These are phyloP conservation scores for Nitzschia putrida DNA, from an alignment of 108 stramenopile species.

Conservation along the genomic window DNA sequence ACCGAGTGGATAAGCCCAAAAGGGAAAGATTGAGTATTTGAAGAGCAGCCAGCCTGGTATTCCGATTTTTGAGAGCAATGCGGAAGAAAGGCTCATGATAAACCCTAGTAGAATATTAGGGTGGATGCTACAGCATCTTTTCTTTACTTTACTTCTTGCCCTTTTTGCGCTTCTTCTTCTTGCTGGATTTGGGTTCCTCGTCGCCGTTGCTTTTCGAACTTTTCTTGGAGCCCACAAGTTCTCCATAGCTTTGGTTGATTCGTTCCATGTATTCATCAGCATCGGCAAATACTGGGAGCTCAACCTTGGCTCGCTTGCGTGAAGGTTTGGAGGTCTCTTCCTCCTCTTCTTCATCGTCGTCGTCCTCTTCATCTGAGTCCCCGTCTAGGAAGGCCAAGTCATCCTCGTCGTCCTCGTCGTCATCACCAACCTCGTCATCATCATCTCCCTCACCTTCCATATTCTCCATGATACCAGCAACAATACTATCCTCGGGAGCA, in stretches of 20 bases:
- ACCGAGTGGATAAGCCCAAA: too few species aligned
- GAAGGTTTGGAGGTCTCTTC: background rate
- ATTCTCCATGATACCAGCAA: background rate
- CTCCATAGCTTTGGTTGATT: constrained; percentile 39
- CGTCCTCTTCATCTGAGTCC: constrained; percentile 42
- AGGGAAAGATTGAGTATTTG: too few species aligned
- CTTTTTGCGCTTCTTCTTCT: too few species aligned
- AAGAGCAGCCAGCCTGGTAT: too few species aligned
- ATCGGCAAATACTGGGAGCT: constrained; percentile 49
- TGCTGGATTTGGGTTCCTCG: too few species aligned
- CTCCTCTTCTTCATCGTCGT: constrained; percentile 29
- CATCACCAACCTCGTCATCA: constrained; percentile 27
- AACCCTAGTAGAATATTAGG: too few species aligned
- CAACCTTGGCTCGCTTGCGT: constrained; percentile 25
- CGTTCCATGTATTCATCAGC: constrained; percentile 69
- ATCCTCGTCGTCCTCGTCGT: constrained; percentile 13
- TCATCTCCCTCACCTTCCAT: constrained; percentile 20
- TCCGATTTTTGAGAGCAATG: too few species aligned
- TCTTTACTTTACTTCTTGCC: too few species aligned
- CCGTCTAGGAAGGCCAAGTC: constrained; percentile 25
- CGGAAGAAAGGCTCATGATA: too few species aligned
- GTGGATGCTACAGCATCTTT: too few species aligned
- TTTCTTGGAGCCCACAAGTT: background rate
- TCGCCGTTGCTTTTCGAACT: too few species aligned
- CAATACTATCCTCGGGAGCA: constrained; percentile 13